Evolutionary conservation across 306 rosid species (phyloP).

Genomic region (Amphicarpaea edgeworthii): DNA sequence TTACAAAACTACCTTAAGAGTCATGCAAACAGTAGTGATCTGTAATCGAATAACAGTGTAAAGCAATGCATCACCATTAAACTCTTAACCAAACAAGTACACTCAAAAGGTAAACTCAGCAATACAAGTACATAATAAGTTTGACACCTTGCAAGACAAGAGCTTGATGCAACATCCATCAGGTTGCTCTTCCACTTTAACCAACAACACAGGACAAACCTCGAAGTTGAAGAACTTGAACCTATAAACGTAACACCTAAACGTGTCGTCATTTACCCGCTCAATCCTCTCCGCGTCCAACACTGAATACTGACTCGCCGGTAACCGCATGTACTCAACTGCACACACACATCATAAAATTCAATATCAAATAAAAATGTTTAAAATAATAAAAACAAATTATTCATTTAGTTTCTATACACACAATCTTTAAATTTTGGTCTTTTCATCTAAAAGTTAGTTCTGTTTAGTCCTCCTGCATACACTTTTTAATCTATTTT

Average conservation of each 20-base stretch:
- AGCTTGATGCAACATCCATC: constrained; percentile 89
- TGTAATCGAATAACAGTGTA: no score
- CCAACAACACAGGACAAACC: constrained; percentile 91
- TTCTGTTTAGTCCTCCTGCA: no score
- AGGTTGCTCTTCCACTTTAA: constrained; percentile 84
- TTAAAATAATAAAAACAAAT: no score
- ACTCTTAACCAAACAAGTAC: neutral
- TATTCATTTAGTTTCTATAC: no score
- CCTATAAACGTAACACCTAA: constrained; percentile 85
- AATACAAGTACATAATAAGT: neutral
- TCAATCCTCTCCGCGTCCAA: constrained; percentile 98
- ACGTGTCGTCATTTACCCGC: constrained; percentile 83
- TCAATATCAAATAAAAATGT: neutral
- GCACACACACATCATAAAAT: constrained; percentile 24
- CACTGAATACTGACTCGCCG: constrained; percentile 97
- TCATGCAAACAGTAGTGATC: no score
- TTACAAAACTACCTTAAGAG: no score
- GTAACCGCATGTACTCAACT: constrained; percentile 93
- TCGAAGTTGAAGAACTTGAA: constrained; percentile 85
- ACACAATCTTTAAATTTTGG: no score
- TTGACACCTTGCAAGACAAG: constrained; percentile 89
- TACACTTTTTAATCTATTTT: no score
- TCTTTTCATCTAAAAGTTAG: no score
- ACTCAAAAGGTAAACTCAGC: neutral
- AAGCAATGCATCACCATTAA: no score